phyloP scores from a whole-genome alignment of 2,329 filamentous ascomycete genomes.

The Amesomyces nigricolor region DNA sequence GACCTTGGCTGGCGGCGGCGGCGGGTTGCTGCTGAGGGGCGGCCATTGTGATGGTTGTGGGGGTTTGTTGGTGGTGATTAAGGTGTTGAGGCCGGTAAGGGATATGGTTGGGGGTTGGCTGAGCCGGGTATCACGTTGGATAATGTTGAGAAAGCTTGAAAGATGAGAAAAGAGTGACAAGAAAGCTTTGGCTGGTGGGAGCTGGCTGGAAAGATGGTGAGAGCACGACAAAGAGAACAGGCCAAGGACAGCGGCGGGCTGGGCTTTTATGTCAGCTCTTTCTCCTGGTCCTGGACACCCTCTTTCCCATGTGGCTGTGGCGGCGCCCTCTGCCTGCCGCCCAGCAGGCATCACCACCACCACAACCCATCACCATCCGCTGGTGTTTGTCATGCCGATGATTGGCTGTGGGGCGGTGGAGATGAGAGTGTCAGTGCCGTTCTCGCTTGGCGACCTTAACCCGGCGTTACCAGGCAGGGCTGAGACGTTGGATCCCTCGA shows the following conservation, averaged over 20 bases:
- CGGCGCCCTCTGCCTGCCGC: not conserved
- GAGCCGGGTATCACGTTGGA: conserved; percentile 6
- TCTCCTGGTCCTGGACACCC: not conserved
- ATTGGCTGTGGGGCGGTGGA: conserved; percentile 11
- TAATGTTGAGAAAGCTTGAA: not conserved
- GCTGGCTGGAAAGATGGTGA: conserved; percentile 1
- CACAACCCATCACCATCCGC: not conserved
- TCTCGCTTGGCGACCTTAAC: not conserved
- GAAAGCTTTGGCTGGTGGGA: conserved; percentile 1
- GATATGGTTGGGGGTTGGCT: not conserved
- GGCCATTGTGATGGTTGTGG: conserved; percentile 18
- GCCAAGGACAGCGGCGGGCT: not conserved
- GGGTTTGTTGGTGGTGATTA: not conserved
- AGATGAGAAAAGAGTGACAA: conserved; percentile 10
- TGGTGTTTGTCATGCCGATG: not conserved
- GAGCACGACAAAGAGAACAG: not conserved
- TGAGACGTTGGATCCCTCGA: conserved; percentile 1
- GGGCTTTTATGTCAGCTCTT: not conserved
- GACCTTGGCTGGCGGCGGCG: conserved; percentile 27
- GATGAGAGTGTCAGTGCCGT: conserved; percentile 10
- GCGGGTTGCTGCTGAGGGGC: conserved; percentile 17
- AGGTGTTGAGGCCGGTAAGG: not conserved
- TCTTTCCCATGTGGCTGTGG: not conserved
- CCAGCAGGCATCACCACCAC: not conserved
- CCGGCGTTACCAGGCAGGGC: conserved; percentile 5